Conservation (phyloP, 441 rosid genomes). For the Gossypium lobatum region DNA sequence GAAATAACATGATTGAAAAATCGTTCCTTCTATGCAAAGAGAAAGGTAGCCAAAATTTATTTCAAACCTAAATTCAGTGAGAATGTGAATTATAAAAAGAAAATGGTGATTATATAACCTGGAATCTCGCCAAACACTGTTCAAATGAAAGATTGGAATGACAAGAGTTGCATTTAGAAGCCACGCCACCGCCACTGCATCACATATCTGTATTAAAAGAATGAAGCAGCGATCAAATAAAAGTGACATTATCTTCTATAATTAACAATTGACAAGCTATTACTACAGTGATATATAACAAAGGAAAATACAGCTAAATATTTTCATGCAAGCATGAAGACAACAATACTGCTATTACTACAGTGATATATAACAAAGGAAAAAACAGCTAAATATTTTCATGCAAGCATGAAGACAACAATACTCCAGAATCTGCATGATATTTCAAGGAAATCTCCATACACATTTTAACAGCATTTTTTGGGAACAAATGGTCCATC, state of each 20-base stretch:
- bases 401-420: too few relatives aligned
- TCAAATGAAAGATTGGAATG: conserved; percentile 83
- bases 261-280: not conserved
- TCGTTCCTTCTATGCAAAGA: not conserved
- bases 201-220: conserved; percentile 64
- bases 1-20: not conserved
- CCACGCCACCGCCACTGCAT: conserved; percentile 95
- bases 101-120: conserved; percentile 43
- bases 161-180: conserved; percentile 88
- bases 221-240: conserved; percentile 2
- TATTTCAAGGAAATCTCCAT: not conserved
- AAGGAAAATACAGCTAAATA: not conserved
- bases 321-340: conserved; percentile 8
- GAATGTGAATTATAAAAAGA: not conserved
- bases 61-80: not conserved
- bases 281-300: not conserved
- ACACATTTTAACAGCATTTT: not conserved
- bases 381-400: too few relatives aligned
- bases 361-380: too few relatives aligned
- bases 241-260: not conserved
- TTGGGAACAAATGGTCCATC: not conserved
- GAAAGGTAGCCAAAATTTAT: not conserved
- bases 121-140: conserved; percentile 96
- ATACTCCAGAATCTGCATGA: not conserved
- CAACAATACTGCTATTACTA: not conserved